Evolutionary conservation across 1,284 basidiomycete species (phyloP), one percentile per base, ranked within the genome.

Genomic region (Sanghuangporus sanghuang): DNA sequence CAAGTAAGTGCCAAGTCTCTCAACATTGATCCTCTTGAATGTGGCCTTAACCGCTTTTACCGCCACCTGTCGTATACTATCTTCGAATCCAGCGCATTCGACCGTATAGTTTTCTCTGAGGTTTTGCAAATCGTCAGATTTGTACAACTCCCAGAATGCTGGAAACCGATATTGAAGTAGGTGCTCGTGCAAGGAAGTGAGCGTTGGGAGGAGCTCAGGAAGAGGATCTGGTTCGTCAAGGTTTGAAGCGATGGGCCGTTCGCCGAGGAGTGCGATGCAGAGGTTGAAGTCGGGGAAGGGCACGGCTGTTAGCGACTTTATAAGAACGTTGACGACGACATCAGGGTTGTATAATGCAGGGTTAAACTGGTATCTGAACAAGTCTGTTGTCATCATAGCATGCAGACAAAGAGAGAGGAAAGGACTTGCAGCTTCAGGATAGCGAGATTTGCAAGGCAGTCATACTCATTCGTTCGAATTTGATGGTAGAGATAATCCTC

Each of bases 401-500:
- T 39, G 56, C 62, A 66, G 27, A 42, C n/a, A n/a, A n/a, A 39
- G 35, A 18, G n/a, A 18, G 2, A 21, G 8, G 36, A 46, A 36
- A 50, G 23, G 35, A 23, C 72, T 21, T 69, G 92, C 93, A 95
- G 77, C 76, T 95, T 95, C 56, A 95, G 75, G 67, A 95, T 93
- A 54, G 93, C 92, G 38, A 95, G 80, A 77, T 98, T 97, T 58
- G 95, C 94, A 49, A 98, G 84, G 70, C 93, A 90, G 75, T 98
- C 96, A 72, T 97, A 97, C 72, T 95, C 90, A 70, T 90, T 88
- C 70, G 85, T 90, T 70, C 92, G 83, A 69, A 95, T 92, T 77
- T 98, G 95, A 73, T 93, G 87, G 73, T 90, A 92, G 64, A 98
- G 86, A 78, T 98, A 98, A 73, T 97, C 96, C 78, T 97, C 94